These are phyloP conservation scores for Serendipita vermifera DNA, from an alignment of 768 basidiomycete species.

Conservation along the genomic window DNA sequence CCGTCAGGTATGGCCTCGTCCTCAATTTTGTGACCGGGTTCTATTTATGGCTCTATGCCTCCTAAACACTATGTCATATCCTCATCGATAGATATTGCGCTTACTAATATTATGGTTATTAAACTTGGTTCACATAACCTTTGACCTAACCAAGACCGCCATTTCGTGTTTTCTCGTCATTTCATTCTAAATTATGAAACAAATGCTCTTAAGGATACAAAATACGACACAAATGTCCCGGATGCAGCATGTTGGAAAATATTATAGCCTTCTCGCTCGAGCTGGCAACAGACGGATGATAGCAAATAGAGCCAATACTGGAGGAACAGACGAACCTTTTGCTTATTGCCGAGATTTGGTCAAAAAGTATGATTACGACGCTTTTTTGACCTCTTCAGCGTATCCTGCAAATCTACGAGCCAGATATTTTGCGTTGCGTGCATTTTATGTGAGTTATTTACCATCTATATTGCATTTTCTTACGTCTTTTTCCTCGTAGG, in stretches of 20 bases:
- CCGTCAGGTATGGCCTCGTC: not conserved
- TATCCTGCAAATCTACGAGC: slow-evolving; percentile 52
- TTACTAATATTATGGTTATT: too few species aligned
- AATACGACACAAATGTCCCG: too few species aligned
- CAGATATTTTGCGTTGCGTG: slow-evolving; percentile 66
- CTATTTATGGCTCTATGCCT: slow-evolving; percentile 6
- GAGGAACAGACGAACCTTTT: slow-evolving; percentile 8
- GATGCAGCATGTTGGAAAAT: too few species aligned
- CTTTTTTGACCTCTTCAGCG: slow-evolving; percentile 55
- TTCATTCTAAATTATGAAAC: too few species aligned
- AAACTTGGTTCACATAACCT: too few species aligned
- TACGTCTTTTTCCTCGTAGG: slow-evolving; percentile 28
- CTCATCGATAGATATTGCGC: too few species aligned
- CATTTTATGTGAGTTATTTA: slow-evolving; percentile 56
- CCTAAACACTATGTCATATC: too few species aligned
- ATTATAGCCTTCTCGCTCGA: too few species aligned
- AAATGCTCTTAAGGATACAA: too few species aligned
- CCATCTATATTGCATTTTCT: slow-evolving; percentile 12
- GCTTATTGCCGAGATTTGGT: slow-evolving; percentile 58
- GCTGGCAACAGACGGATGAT: too few species aligned
- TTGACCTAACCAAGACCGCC: too few species aligned
- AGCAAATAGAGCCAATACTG: not conserved
- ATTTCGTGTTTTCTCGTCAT: too few species aligned
- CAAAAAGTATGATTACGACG: slow-evolving; percentile 70
- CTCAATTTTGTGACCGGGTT: slow-evolving; percentile 2